Conservation (phyloP, 495 filamentous ascomycete genomes). For the Penicillium simplicissimum region DNA sequence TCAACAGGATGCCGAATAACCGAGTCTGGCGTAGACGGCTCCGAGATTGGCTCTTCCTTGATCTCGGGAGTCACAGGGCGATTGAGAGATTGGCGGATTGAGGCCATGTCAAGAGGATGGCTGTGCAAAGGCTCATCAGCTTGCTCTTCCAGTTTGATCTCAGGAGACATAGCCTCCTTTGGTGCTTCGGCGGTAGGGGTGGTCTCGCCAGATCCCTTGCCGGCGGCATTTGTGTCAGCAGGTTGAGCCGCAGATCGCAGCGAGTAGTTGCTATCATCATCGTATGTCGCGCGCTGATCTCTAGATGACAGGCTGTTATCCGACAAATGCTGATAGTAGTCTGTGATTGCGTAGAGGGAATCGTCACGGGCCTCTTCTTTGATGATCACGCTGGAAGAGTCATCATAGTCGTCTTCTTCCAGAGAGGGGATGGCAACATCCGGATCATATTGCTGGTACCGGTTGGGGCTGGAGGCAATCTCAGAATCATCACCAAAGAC, state of each 20-base stretch:
- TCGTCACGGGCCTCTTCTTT: conserved; percentile 64
- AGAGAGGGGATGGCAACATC: conserved; percentile 82
- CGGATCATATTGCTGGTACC: conserved; percentile 66
- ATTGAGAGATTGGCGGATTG: conserved; percentile 51
- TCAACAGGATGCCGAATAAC: conserved; percentile 77
- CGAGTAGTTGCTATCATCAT: conserved; percentile 55
- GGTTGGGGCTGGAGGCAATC: conserved; percentile 52
- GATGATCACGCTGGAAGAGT: conserved; percentile 63
- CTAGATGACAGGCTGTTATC: conserved; percentile 50
- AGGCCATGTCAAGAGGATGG: conserved; percentile 47
- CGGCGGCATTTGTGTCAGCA: conserved; percentile 11
- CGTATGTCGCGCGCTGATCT: conserved; percentile 43
- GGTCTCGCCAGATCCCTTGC: conserved; percentile 27
- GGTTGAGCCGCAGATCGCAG: conserved; percentile 37
- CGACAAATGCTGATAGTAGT: conserved; percentile 50
- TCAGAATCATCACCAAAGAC: conserved; percentile 61
- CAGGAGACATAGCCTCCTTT: not conserved
- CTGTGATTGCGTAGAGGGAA: conserved; percentile 70
- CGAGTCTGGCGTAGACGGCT: conserved; percentile 86
- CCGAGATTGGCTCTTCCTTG: conserved; percentile 48
- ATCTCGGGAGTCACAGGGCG: conserved; percentile 67
- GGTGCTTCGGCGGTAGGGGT: conserved; percentile 33
- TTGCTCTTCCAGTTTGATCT: not conserved
- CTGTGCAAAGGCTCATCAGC: not conserved
- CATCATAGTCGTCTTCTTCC: conserved; percentile 58